phyloP scores from a whole-genome alignment of 2,329 filamentous ascomycete species.

The Sarocladium brachiariae region DNA sequence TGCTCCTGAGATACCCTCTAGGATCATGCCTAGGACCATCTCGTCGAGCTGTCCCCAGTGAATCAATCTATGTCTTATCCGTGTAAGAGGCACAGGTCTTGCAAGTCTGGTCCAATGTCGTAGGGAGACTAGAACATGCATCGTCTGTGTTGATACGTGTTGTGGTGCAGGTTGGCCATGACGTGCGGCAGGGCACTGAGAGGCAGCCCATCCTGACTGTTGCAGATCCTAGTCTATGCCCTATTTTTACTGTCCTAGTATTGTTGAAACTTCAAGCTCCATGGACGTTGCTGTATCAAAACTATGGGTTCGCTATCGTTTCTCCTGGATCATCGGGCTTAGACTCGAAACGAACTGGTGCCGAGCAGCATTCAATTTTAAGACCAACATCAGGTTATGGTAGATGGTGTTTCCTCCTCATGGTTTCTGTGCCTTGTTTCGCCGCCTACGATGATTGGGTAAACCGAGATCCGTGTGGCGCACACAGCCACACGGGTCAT shows the following conservation, averaged over 20 bases:
- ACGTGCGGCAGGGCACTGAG: too few relatives aligned
- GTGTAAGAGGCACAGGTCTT: too few relatives aligned
- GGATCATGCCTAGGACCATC: too few relatives aligned
- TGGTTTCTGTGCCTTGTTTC: neutral
- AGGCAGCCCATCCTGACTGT: neutral
- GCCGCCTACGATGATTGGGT: neutral
- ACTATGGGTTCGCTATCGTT: neutral
- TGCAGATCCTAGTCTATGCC: neutral
- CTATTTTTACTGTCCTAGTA: neutral
- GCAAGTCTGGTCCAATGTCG: too few relatives aligned
- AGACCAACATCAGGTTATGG: too few relatives aligned
- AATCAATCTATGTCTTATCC: neutral
- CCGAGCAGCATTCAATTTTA: neutral
- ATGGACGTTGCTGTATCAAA: neutral
- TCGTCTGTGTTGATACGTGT: too few relatives aligned
- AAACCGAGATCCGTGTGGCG: neutral
- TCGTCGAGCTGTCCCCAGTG: neutral
- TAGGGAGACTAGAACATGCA: too few relatives aligned
- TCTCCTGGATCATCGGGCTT: too few relatives aligned
- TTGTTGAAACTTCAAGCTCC: neutral
- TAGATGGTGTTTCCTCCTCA: neutral
- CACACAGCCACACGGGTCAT: conserved; percentile 5
- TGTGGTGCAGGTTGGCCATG: neutral
- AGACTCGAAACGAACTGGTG: too few relatives aligned
- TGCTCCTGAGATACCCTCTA: too few relatives aligned